Evolutionary conservation across 2,329 filamentous ascomycete genomes (phyloP), one percentile per base, ranked within the genome.

Genomic region (Aspergillus neotritici): DNA sequence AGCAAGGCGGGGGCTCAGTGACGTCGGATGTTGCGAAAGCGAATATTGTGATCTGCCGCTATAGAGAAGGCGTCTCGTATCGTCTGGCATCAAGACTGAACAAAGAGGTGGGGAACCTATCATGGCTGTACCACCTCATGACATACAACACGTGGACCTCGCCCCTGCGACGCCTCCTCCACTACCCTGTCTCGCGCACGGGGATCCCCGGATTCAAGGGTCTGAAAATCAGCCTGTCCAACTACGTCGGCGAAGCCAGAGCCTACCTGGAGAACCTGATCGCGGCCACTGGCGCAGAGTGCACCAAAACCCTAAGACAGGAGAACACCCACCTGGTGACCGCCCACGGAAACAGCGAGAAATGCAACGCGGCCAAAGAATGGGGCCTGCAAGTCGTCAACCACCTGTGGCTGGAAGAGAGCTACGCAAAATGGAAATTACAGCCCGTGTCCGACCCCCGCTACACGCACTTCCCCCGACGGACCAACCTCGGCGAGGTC

Each of bases 321-420:
- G 89, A 96, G 49, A 97, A 98, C 63, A 97, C 90, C 0, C 93
- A 98, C 68, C 78, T 98, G 1, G 84, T 98, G 57, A 95, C 91
- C 0, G 93, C 93, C 4, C 86, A 94, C 55, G 82, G 84, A 46
- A 81, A 82, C 44, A 94, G 91, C 59, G 93, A 97, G 61, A 98
- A 98, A 67, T 96, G 87, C 63, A 83, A 85, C 31, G 93, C 93
- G 1, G 93, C 93, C 0, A 79, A 81, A 48, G 93, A 97, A 67
- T 98, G 93, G 93, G 84, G 85, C 41, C 83, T 97, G 42, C 73
- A 88, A 44, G 84, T 95, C 56, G 74, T 95, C 56, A 98, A 97
- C 63, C 93, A 98, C 62, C 75, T 98, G 1, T 98, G 93, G 93
- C 77, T 98, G 35, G 93, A 98, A 65, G 93, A 98, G 61, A 94